Evolutionary conservation across 1,284 basidiomycete genomes (phyloP).

Genomic region (Tylopilus sp.): DNA sequence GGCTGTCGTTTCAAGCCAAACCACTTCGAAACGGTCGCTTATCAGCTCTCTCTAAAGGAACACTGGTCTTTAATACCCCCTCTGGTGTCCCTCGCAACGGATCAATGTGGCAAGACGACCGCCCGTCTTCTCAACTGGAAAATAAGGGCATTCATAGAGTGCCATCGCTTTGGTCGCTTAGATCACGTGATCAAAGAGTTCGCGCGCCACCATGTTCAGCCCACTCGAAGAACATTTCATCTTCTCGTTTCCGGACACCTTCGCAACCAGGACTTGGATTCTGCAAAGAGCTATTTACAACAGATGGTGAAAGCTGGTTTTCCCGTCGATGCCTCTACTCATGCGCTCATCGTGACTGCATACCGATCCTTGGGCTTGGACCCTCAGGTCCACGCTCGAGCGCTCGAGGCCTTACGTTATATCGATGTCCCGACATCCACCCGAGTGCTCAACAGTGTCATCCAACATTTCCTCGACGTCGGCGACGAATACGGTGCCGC

Average conservation of each 20-base stretch:
- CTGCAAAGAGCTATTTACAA: slow-evolving; percentile 51
- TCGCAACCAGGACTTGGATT: slow-evolving; percentile 61
- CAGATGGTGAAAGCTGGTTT: slow-evolving; percentile 58
- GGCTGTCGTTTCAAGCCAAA: slow-evolving; percentile 51
- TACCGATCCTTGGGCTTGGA: slow-evolving; percentile 65
- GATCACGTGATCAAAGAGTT: slow-evolving; percentile 51
- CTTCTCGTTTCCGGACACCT: slow-evolving; percentile 63
- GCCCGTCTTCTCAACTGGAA: slow-evolving; percentile 67
- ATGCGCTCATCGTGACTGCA: slow-evolving; percentile 55
- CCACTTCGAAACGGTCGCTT: slow-evolving; percentile 57
- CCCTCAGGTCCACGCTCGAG: slow-evolving; percentile 49
- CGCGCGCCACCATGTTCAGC: slow-evolving; percentile 42
- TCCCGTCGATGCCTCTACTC: slow-evolving; percentile 54
- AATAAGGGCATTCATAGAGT: slow-evolving; percentile 56
- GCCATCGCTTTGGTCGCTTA: slow-evolving; percentile 47
- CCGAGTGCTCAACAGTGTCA: slow-evolving; percentile 59
- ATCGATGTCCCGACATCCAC: slow-evolving; percentile 45
- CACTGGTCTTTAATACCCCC: slow-evolving; percentile 53
- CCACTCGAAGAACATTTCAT: slow-evolving; percentile 63
- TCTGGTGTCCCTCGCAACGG: slow-evolving; percentile 46
- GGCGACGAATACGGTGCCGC: slow-evolving; percentile 49
- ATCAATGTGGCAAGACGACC: slow-evolving; percentile 49
- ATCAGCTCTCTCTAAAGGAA: slow-evolving; percentile 44
- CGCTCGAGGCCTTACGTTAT: slow-evolving; percentile 47
- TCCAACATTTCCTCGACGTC: slow-evolving; percentile 59